Conservation (phyloP, 2,329 filamentous ascomycete species). For the Botrytis tulipae region DNA sequence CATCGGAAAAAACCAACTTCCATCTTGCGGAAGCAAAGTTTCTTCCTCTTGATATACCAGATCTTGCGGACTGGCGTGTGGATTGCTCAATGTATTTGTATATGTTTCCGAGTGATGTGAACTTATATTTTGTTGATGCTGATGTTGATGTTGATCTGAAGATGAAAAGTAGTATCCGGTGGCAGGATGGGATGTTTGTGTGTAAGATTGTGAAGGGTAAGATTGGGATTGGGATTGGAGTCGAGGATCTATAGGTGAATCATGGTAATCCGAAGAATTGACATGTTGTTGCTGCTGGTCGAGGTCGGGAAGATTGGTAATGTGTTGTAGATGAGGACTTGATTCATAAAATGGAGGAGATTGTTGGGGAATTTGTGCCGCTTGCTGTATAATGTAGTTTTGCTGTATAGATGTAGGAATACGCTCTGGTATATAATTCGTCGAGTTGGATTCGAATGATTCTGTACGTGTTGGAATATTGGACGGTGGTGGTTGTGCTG, state of each 20-base stretch:
- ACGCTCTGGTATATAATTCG: background rate
- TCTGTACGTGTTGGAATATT: background rate
- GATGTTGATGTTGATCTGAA: conserved; percentile 4
- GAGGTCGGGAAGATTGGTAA: background rate
- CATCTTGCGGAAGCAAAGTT: background rate
- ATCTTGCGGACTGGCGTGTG: background rate
- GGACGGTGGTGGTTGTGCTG: background rate
- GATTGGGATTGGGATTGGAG: background rate
- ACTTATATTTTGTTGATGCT: background rate
- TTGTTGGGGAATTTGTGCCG: background rate
- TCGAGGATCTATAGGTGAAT: background rate
- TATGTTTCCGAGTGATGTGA: background rate
- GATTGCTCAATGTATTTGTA: background rate
- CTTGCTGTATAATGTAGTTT: background rate
- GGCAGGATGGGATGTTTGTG: background rate
- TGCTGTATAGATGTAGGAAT: background rate
- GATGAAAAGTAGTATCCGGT: background rate
- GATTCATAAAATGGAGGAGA: background rate
- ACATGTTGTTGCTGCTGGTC: background rate
- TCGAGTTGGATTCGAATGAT: background rate
- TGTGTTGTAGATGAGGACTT: background rate
- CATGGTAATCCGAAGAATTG: background rate
- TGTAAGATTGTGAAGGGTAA: background rate
- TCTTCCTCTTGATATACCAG: background rate
- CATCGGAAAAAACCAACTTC: conserved; percentile 7